Percentiles rank a stretch among this genome's conserved stretches.
Conservation (phyloP, 192 early-diverging fungal genomes). For the Fimicolochytrium jonesii region DNA sequence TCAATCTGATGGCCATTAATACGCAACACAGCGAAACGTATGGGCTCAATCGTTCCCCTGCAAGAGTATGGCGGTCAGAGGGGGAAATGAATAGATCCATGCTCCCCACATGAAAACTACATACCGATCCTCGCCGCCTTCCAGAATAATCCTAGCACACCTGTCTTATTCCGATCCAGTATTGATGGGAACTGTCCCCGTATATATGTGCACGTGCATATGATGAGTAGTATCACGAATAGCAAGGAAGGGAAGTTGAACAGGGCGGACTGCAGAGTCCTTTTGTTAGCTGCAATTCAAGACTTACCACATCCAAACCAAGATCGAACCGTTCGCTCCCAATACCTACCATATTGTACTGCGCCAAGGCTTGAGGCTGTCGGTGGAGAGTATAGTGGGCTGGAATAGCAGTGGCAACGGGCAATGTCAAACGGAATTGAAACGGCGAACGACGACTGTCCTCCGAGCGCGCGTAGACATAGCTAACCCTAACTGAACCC, state of each 20-base stretch:
- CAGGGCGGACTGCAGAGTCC: slow-evolving; percentile 91
- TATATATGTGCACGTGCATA: slow-evolving; percentile 97
- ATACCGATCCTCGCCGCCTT: slow-evolving; percentile 88
- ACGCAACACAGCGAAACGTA: slow-evolving; percentile 91
- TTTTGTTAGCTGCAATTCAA: no score
- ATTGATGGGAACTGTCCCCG: slow-evolving; percentile 82
- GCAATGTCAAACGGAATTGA: no score
- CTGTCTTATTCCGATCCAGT: slow-evolving; percentile 84
- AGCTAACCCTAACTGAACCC: no score
- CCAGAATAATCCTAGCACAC: slow-evolving; percentile 89
- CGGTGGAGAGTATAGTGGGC: no score
- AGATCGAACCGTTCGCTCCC: no score
- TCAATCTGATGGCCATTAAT: slow-evolving; percentile 61
- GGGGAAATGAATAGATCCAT: not conserved
- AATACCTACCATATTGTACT: no score
- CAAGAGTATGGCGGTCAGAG: slow-evolving; percentile 1
- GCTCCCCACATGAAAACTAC: not conserved
- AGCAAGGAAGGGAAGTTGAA: slow-evolving; percentile 94
- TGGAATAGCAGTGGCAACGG: no score
- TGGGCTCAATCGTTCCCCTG: slow-evolving; percentile 89
- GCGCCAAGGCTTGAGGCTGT: no score
- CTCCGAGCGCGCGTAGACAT: no score
- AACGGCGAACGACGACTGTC: no score
- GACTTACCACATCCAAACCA: no score
- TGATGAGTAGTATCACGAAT: slow-evolving; percentile 84